A percentile compares a stretch with the other conserved stretches of the same genome.
phyloP scores from a whole-genome alignment of 768 basidiomycete genomes.

The Hirschioporus abietinus region DNA sequence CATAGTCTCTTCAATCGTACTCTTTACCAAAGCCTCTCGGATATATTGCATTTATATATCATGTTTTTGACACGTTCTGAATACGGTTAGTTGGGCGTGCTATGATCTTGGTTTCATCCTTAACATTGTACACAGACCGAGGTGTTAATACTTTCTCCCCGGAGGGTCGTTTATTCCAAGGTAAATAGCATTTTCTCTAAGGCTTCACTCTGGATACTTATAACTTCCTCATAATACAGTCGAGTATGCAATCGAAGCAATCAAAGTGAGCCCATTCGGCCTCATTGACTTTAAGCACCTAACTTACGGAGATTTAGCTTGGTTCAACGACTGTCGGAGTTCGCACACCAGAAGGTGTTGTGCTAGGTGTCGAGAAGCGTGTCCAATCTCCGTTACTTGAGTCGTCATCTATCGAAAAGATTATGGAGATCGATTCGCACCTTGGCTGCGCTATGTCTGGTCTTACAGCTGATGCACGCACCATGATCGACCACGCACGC shows the following conservation, averaged over 20 bases:
- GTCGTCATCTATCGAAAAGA: conserved; percentile 95
- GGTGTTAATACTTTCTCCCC: conserved; percentile 99
- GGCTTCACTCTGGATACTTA: conserved; percentile 17
- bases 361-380: conserved; percentile 97
- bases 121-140: conserved; percentile 55
- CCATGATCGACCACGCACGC: conserved; percentile 99
- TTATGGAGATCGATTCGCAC: conserved; percentile 98
- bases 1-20: too few relatives aligned
- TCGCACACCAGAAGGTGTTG: conserved; percentile 81
- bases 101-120: conserved; percentile 4
- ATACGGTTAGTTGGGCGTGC: conserved; percentile 53
- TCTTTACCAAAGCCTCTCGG: too few relatives aligned
- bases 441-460: conserved; percentile 98
- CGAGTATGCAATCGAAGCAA: conserved; percentile 99
- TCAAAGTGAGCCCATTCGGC: conserved; percentile 59
- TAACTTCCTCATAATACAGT: conserved; percentile 41
- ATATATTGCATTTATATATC: too few relatives aligned
- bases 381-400: conserved; percentile 95
- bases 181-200: conserved; percentile 34
- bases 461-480: conserved; percentile 94
- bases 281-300: conserved; percentile 5
- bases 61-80: conserved; percentile 97
- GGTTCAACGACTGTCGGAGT: conserved; percentile 98
- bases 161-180: conserved; percentile 97
- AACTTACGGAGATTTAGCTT: conserved; percentile 47